Evolutionary conservation across 2,329 filamentous ascomycete genomes (phyloP), one percentile per base, ranked within the genome.

Genomic region (Exophiala dermatitidis): DNA sequence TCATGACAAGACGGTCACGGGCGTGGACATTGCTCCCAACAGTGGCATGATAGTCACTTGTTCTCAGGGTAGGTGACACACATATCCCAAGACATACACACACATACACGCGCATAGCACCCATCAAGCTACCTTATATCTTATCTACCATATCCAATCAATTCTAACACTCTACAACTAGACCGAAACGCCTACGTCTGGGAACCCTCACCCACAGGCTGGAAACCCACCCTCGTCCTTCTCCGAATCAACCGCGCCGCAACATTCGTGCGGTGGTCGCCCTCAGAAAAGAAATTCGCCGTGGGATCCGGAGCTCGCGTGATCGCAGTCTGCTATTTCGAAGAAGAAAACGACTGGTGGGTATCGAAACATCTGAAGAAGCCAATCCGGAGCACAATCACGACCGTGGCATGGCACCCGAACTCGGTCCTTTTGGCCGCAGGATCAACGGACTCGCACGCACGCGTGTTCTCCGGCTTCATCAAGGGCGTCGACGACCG

Each of bases 291-390:
- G 69, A 98, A 98, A 73, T 98, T 98, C 70, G 93, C 93, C 50
- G 93, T 97, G 29, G 93, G 93, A 56, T 96, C 90, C 30, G 93
- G 93, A 58, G 93, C 95, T 64, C 85, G 93, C 60, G 86, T 95
- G 61, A 95, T 98, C 65, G 90, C 93, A 38, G 81, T 97, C 63
- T 98, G 93, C 78, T 97, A 97, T 76, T 98, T 98, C 65, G 93
- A 98, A 68, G 88, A 95, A 70, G 93, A 98, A 72, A 96, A 98
- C 72, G 90, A 98, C 76, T 98, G 93, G 93, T 98, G 93, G 93
- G 91, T 98, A 40, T 96, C 90, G 36, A 98, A 98, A 79, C 93
- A 98, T 73, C 75, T 98, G 67, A 97, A 97, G 82, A 98, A 97
- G 80, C 93, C 93, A 19, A 95, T 98, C 65, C 87, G 91, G 62